Conservation (phyloP, 225 moss, liverwort and hornwort genomes). For the Polytrichum formosum region DNA sequence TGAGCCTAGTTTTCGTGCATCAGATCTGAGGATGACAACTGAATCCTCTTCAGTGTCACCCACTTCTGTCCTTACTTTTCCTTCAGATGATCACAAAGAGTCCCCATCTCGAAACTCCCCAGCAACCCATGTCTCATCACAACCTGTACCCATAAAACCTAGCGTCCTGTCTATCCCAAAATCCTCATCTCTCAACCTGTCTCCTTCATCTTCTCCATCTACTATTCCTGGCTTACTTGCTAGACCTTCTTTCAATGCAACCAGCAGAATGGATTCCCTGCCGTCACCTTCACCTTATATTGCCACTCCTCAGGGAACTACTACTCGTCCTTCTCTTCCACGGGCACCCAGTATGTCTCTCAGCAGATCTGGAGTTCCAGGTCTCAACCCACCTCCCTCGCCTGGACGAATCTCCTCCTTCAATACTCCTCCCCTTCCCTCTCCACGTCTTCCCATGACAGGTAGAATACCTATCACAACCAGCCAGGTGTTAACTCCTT, state of each 20-base stretch:
- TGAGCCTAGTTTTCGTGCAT: conserved; percentile 32
- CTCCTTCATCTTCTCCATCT: conserved; percentile 21
- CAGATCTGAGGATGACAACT: conserved; percentile 28
- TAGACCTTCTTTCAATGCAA: conserved; percentile 31
- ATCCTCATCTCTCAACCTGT: neutral
- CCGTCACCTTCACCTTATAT: conserved; percentile 41
- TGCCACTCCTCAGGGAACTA: conserved; percentile 22
- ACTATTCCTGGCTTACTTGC: conserved; percentile 35
- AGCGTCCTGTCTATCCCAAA: conserved; percentile 21
- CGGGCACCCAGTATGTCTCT: conserved; percentile 31
- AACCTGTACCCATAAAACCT: conserved; percentile 17
- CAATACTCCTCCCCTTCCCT: conserved; percentile 36
- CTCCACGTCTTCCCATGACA: conserved; percentile 26
- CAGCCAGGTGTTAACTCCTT: conserved; percentile 21
- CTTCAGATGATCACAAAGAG: conserved; percentile 35
- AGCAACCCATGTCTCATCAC: conserved; percentile 29
- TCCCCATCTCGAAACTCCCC: conserved; percentile 15
- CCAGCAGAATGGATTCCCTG: conserved; percentile 26
- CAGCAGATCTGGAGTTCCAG: conserved; percentile 34
- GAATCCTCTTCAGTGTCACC: conserved; percentile 42
- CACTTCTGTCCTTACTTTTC: conserved; percentile 41
- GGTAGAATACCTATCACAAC: conserved; percentile 20
- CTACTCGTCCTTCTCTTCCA: conserved; percentile 22
- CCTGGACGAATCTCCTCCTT: conserved; percentile 30
- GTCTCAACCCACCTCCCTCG: conserved; percentile 52